A percentile compares a stretch with the other conserved stretches of the same genome.
These are phyloP conservation scores for Fraxinus cuspidata DNA, from an alignment of 257 asterid species.

Conservation along the genomic window DNA sequence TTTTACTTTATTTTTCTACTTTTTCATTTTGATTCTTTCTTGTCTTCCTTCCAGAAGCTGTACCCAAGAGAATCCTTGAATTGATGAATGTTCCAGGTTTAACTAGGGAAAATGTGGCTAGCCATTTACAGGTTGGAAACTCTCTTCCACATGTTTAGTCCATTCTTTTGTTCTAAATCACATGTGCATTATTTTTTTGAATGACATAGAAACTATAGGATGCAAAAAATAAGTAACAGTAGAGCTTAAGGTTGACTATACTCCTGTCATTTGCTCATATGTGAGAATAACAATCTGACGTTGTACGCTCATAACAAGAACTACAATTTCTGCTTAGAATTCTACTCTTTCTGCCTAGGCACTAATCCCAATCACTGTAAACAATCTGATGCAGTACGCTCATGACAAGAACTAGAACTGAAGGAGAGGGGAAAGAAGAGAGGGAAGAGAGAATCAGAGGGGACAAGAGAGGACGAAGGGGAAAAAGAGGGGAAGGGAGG, in stretches of 20 bases:
- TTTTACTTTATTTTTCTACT: slow-evolving; percentile 19
- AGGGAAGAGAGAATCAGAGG: not conserved
- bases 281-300: not conserved
- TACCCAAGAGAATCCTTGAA: slow-evolving; percentile 84
- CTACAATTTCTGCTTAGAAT: no score
- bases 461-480: not conserved
- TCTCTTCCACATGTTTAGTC: slow-evolving; percentile 11
- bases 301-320: not conserved
- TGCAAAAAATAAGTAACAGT: not conserved
- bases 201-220: slow-evolving; percentile 13
- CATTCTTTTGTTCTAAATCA: not conserved
- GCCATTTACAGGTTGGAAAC: slow-evolving; percentile 77
- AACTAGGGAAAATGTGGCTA: slow-evolving; percentile 86
- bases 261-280: not conserved
- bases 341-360: not conserved
- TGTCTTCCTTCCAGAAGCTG: slow-evolving; percentile 65
- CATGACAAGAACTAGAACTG: not conserved
- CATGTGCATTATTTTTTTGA: not conserved
- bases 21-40: slow-evolving; percentile 19
- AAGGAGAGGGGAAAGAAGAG: not conserved
- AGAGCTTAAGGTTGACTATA: not conserved
- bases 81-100: slow-evolving; percentile 88
- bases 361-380: not conserved
- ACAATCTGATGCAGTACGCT: not conserved
- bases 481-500: not conserved